Evolutionary conservation across 805 yeast species (phyloP), one percentile per base, ranked within the genome.

Genomic region (Helenozyma rhizophorensis): DNA sequence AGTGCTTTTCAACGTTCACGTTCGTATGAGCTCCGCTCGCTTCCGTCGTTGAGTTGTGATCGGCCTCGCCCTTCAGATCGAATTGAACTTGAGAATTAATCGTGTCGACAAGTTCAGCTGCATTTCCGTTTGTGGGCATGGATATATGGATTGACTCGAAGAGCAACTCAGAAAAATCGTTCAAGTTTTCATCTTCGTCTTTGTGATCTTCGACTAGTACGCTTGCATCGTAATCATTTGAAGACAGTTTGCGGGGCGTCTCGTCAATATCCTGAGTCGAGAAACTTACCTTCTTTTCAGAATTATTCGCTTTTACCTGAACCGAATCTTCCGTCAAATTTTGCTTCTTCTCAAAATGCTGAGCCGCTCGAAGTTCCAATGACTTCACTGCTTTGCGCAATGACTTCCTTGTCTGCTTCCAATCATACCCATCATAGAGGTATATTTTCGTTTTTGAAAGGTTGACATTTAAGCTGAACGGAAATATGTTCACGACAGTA

Each of bases 391-490:
- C 83, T n/a, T 70, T 72, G 9, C 67, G 62, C 18, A 93, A 80
- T 0, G 79, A 67, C 15, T 65, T 67, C 36, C 95, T 70, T 0
- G 97, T 87, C 26, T 76, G 74, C 34, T 72, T 73, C 94, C 97
- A 88, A 48, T 93, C 97, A 51, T 80, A 93, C 0, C 99, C 99
- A 60, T 93, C 98, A 53, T 74, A 79, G 13, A 90, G 58, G 31
- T 67, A 73, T 2, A 83, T 47, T 1, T 48, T 51, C 0, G 65
- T 56, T 29, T 68, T 68, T 2, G 68, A 52, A 4, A 70, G 48
- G 27, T 62, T 61, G 7, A 66, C 37, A 25, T 58, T 58, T 14
- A 65, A 8, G 21, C 42, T 47, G 6, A 60, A 37, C 2, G 62
- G 62, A 18, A 47, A 39, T 2, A 51, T 47, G 3, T 30, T 26